Evolutionary conservation across 176 grass and related monocot genomes (phyloP).

Genomic region (Zea luxurians): DNA sequence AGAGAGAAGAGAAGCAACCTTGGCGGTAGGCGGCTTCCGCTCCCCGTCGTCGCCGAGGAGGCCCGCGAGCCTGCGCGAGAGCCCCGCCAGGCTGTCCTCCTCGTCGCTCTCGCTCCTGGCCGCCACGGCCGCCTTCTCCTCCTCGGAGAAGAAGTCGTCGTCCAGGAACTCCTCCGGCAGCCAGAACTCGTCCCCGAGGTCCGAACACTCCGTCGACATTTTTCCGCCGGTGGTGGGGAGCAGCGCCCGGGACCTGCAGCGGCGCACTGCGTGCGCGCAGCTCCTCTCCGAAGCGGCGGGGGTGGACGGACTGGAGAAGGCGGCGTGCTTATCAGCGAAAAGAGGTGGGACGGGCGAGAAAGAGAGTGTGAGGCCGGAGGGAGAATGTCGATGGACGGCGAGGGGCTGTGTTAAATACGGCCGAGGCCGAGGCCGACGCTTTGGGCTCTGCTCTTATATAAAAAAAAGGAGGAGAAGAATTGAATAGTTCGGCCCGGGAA

Average conservation of each 20-base stretch:
- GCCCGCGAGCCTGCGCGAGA: constrained; percentile 33
- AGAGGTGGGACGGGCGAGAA: constrained; percentile 25
- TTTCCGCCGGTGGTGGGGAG: constrained; percentile 3
- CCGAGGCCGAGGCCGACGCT: background rate
- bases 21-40: background rate
- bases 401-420: constrained; percentile 19
- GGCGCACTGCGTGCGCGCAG: background rate
- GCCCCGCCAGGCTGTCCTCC: constrained; percentile 45
- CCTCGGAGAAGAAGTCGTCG: constrained; percentile 72
- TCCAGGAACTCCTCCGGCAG: constrained; percentile 72
- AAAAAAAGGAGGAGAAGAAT: background rate
- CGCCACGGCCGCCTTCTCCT: constrained; percentile 66
- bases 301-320: background rate
- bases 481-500: background rate
- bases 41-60: constrained; percentile 22
- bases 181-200: constrained; percentile 54
- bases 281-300: background rate
- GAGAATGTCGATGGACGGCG: constrained; percentile 22
- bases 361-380: background rate
- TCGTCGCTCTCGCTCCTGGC: constrained; percentile 63
- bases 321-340: constrained; percentile 28
- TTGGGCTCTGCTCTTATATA: constrained; percentile 18
- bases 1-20: constrained; percentile 19
- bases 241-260: background rate
- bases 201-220: constrained; percentile 59